A percentile compares a stretch with the other conserved stretches of the same genome.
Evolutionary conservation across 108 stramenopile species (phyloP).

Genomic region (Nitzschia palea): DNA sequence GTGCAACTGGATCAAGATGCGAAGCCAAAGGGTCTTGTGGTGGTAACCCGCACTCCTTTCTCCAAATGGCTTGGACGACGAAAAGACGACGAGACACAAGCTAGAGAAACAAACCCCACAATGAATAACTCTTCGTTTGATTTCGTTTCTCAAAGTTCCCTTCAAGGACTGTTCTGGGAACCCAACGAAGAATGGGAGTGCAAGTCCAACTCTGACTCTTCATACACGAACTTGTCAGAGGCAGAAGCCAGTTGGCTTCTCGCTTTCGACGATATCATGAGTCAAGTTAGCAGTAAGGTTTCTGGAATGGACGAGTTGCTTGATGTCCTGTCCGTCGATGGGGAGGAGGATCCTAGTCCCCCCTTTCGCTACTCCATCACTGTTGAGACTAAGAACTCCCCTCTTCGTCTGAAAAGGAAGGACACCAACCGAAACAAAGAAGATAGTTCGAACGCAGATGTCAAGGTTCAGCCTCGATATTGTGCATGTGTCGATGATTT

Average conservation of each 20-base stretch:
- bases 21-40: no score
- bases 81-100: background rate
- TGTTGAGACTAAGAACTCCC: background rate
- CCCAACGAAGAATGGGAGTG: background rate
- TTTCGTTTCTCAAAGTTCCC: background rate
- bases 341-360: background rate
- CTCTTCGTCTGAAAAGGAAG: background rate
- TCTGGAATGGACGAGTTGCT: background rate
- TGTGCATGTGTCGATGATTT: background rate
- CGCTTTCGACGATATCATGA: background rate
- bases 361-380: background rate
- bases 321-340: background rate
- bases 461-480: background rate
- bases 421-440: background rate
- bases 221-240: background rate
- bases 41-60: background rate
- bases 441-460: background rate
- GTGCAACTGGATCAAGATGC: no score
- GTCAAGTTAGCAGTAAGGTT: background rate
- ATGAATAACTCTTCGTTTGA: background rate
- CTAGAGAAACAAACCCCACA: background rate
- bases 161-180: background rate
- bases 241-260: background rate
- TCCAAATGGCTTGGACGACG: background rate
- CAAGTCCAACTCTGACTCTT: background rate